Base-by-base conservation (phyloP, 2,329 filamentous ascomycete species). In the Pestalotiopsis sp. region DNA sequence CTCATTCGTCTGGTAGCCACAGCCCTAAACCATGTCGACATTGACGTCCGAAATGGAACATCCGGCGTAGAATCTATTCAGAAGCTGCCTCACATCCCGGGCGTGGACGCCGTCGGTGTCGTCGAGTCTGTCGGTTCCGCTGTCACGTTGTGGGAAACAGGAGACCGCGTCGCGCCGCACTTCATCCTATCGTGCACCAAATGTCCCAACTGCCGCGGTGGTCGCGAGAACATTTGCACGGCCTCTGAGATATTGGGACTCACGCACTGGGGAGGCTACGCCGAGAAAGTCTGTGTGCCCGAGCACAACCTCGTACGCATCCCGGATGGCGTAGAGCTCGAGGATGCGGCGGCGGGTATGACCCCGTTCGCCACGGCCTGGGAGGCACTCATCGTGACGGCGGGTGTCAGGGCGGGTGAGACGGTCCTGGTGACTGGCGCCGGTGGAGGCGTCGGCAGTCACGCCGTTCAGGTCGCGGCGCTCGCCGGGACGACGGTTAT, bases 21-120 rank as follows among this genome's bases (percentile, higher is more conserved):
- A 14, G 64, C 64, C 9, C 45, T 66, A 12, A 66, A 66, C 25
- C 64, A 66, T 41, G 64, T 66, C 45, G 64, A 66, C 20, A 66
- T 66, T 27, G 64, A 66, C 31, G 64, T 66, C 7, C 64, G 64
- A 45, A 41, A 66, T 17, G 64, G 64, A 12, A 57, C 45, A 17
- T 66, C 64, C 7, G 64, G 64, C 17, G 52, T 66, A 6, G 64
- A 66, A 20, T 36, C 45, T 11, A 39, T 31, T 17, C 64, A 66
- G 64, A 23, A 4, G 6, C 49, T 66, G 20, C 64, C 64, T 31
- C 64, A 66, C 31, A 20, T 66, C n/a, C 64, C 64, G 12, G 64
- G 64, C 49, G 64, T 66, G 4, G 64, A 66, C 14, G 64, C 64
- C 23, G 64, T 66, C 13, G 64, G 64, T 9, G 49, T 38, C 45